Evolutionary conservation across 768 basidiomycete genomes (phyloP).

Genomic region (Amanita thiersii): DNA sequence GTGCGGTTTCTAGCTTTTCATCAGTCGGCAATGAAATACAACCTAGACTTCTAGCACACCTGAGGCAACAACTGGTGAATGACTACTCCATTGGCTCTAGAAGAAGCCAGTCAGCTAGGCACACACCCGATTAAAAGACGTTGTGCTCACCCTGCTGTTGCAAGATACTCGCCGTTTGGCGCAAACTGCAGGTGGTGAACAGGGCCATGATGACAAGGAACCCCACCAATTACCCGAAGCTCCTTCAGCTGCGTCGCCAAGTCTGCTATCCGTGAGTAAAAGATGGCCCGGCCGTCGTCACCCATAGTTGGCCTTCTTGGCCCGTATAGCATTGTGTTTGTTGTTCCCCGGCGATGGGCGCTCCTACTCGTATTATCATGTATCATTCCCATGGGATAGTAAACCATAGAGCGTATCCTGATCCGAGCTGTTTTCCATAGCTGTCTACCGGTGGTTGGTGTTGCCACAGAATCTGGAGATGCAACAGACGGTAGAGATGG

Average conservation of each 20-base stretch:
- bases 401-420: slow-evolving; percentile 27
- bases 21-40: no score
- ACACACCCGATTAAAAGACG: no score
- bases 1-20: background rate
- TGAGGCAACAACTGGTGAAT: background rate
- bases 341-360: no score
- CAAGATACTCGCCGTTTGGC: background rate
- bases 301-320: background rate
- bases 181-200: background rate
- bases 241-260: background rate
- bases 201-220: background rate
- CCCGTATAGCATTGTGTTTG: no score
- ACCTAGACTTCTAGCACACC: no score
- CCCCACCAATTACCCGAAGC: background rate
- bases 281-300: background rate
- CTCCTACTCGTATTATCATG: no score
- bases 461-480: background rate
- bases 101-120: no score
- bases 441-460: slow-evolving; percentile 22
- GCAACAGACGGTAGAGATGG: background rate
- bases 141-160: background rate
- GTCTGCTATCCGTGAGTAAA: background rate
- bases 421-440: slow-evolving; percentile 39
- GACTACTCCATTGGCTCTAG: background rate
- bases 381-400: slow-evolving; percentile 12